Evolutionary conservation across 2,329 filamentous ascomycete genomes (phyloP).

Genomic region (Nothophaeocryptopus gaeumannii): DNA sequence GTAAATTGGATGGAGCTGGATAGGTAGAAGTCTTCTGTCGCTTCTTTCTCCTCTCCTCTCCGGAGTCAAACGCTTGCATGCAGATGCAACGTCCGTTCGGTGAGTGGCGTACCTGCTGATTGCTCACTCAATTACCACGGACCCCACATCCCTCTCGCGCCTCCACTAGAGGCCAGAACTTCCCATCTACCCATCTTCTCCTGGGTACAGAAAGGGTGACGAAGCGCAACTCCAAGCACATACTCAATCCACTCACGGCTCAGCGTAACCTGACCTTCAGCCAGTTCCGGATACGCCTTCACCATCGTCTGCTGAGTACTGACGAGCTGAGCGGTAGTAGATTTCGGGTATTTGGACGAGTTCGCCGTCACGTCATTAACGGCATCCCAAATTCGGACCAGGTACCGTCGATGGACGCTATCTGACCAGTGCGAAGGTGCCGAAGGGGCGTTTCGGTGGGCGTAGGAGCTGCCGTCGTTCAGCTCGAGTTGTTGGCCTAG

Average conservation of each 20-base stretch:
- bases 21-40: too few species aligned
- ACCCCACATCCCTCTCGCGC: slow-evolving; percentile 28
- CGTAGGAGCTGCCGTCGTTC: slow-evolving; percentile 14
- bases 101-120: background rate
- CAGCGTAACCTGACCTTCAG: slow-evolving; percentile 21
- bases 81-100: background rate
- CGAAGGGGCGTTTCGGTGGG: slow-evolving; percentile 22
- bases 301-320: slow-evolving; percentile 24
- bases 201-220: slow-evolving; percentile 26
- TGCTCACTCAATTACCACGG: slow-evolving; percentile 24
- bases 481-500: slow-evolving; percentile 24
- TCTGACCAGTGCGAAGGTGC: slow-evolving; percentile 29
- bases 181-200: slow-evolving; percentile 31
- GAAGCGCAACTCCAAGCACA: slow-evolving; percentile 25
- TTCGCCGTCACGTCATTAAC: slow-evolving; percentile 20
- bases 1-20: background rate
- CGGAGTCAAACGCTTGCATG: background rate
- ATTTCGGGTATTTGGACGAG: slow-evolving; percentile 15
- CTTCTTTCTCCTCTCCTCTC: background rate
- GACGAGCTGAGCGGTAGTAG: slow-evolving; percentile 17
- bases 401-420: slow-evolving; percentile 20
- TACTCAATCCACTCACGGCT: slow-evolving; percentile 29
- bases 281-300: slow-evolving; percentile 25
- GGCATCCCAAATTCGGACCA: slow-evolving; percentile 27
- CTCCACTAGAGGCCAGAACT: slow-evolving; percentile 24